Conservation (phyloP, 805 yeast genomes). For the Wickerhamomyces strasburgensis region DNA sequence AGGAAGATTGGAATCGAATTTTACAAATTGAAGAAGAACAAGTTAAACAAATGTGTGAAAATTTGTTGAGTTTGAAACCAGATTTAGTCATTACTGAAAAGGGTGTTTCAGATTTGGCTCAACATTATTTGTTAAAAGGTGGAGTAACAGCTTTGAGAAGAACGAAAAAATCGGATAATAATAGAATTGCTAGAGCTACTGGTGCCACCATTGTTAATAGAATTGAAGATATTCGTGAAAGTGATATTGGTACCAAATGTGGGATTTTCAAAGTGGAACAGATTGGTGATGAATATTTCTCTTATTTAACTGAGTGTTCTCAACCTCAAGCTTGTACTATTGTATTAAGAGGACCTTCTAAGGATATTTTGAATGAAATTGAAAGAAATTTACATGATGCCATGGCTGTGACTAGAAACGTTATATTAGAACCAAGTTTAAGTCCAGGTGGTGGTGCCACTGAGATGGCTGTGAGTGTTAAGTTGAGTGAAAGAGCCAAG, state of each 20-base stretch:
- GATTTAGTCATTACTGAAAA: conserved; percentile 95
- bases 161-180: conserved; percentile 91
- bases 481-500: conserved; percentile 84
- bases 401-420: conserved; percentile 95
- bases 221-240: conserved; percentile 87
- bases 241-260: conserved; percentile 85
- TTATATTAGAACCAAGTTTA: conserved; percentile 87
- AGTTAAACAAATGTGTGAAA: conserved; percentile 81
- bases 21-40: conserved; percentile 98
- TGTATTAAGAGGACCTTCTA: conserved; percentile 90
- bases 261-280: conserved; percentile 89
- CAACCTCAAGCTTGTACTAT: conserved; percentile 93
- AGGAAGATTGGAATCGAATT: conserved; percentile 93
- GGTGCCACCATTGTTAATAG: conserved; percentile 97
- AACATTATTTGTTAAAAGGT: conserved; percentile 90
- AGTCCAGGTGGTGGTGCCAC: conserved; percentile 99
- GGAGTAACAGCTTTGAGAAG: conserved; percentile 91
- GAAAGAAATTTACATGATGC: conserved; percentile 98
- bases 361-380: conserved; percentile 92
- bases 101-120: conserved; percentile 97
- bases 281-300: conserved; percentile 96
- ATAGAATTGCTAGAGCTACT: conserved; percentile 93
- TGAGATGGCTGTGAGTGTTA: conserved; percentile 95
- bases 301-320: conserved; percentile 74
- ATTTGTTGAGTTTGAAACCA: conserved; percentile 78